Evolutionary conservation across 768 basidiomycete genomes (phyloP), one percentile per base, ranked within the genome.

Genomic region (Podaxis sp.): DNA sequence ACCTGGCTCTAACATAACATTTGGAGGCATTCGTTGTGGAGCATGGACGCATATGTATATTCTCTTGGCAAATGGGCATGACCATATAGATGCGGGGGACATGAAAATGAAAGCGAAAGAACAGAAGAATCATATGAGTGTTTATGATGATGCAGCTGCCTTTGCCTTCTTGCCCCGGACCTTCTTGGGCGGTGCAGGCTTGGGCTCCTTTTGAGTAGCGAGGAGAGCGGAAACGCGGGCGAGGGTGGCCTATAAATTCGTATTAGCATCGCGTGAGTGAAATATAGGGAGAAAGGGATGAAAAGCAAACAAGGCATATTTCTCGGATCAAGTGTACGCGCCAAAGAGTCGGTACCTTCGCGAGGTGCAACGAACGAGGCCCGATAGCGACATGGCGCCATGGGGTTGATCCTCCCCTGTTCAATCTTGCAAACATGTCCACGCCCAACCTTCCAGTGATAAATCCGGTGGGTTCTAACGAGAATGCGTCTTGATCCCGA

Each of bases 391-490:
- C 82, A 83, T 81, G 85, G 81, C 77, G 81, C 77, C 71, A 68
- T 67, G 74, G 72, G 78, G 79, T 80, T 86, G 87, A 87, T 85
- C 83, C 79, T 70, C 80, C 80, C 78, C 71, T 68, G 72, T 73
- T 79, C 79, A 67, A 74, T 93, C 74, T 93, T 86, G 91, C 91
- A 93, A 83, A 89, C 90, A 76, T 90, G 87, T 93, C 91, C 90
- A 93, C 91, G 84, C 91, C 89, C 90, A 82, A 77, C 90, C 81
- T 88, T 92, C 89, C 73, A 69, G 68, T 76, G 66, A 81, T 73
- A 73, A 66, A 73, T 90, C 88, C 88, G 84, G 90, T 80, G 88
- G 91, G 91, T 91, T 93, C 91, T 93, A 93, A 87, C 87, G 87
- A 83, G 86, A 87, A 77, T 92, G 91, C 90, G 76, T 78, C 69